Evolutionary conservation across 129 eudicot species (phyloP).

Genomic region (Flaveria brownii): DNA sequence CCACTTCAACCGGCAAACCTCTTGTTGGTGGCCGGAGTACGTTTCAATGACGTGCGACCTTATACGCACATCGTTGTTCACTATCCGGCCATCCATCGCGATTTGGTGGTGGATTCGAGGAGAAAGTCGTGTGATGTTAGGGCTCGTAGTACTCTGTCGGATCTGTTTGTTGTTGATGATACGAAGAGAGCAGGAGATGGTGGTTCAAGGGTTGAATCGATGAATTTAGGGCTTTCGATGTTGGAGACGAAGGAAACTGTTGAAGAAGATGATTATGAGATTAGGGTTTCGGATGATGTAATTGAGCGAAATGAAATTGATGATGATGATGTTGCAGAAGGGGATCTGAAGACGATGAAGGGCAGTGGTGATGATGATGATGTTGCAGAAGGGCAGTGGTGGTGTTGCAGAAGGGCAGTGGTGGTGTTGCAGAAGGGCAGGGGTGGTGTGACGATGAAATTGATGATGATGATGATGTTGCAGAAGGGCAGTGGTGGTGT

Average conservation of each 20-base stretch:
- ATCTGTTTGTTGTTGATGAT: slow-evolving; percentile 55
- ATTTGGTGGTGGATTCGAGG: slow-evolving; percentile 27
- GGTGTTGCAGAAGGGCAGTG: too few species aligned
- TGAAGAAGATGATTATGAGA: slow-evolving; percentile 26
- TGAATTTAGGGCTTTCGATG: slow-evolving; percentile 21
- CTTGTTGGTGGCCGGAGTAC: too few species aligned
- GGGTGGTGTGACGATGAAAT: too few species aligned
- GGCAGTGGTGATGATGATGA: too few species aligned
- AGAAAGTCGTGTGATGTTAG: slow-evolving; percentile 69
- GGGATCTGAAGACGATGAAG: slow-evolving; percentile 76
- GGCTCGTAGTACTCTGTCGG: slow-evolving; percentile 45
- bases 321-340: slow-evolving; percentile 19
- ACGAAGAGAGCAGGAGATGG: background rate
- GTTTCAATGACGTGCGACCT: too few species aligned
- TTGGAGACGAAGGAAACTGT: slow-evolving; percentile 27
- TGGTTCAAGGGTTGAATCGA: slow-evolving; percentile 31
- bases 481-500: too few species aligned
- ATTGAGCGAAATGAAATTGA: slow-evolving; percentile 34
- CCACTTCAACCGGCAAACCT: too few species aligned
- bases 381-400: too few species aligned
- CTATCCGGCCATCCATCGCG: too few species aligned
- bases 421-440: too few species aligned
- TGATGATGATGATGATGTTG: too few species aligned
- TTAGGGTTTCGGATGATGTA: slow-evolving; percentile 40
- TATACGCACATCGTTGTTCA: too few species aligned